Evolutionary conservation across 148 eudicot species (phyloP), one percentile per base, ranked within the genome.

Genomic region (Chenopodium album): DNA sequence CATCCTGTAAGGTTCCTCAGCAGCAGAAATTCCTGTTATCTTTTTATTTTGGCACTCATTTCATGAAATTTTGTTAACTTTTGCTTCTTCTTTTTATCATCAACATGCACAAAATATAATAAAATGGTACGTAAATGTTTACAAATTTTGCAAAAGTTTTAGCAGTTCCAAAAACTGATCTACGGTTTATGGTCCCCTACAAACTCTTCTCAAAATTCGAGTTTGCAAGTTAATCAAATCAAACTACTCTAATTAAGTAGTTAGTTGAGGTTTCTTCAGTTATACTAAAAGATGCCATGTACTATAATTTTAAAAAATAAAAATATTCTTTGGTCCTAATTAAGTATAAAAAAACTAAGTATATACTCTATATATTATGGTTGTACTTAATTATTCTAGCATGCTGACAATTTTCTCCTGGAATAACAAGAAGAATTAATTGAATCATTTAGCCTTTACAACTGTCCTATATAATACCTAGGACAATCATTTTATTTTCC

Each of bases 1-100:
- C 80, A 67, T 78, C 22, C 73, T 78, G 80, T 67, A 78, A 78
- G 80, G 80, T 41, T 78, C 80, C 59, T n/a, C 59, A 46, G 73
- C 63, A 28, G 2, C 41, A 31, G 20, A 28, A 78, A 78, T 28
- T 62, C 52, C 29, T 60, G 59, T 7, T 7, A 19, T 44, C 31
- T 14, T 52, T 28, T 47, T 73, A 0, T 29, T 75, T 26, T 52
- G 78, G 78, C 78, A 41, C 34, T 59, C 68, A 79, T 71, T 79
- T 71, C 56, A 59, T 32, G 69, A 46, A 37, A 71, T 20, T 56
- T 23, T 28, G 26, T 56, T 60, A 9, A 34, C 69, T 60, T 80
- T 71, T n/a, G 1, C 79, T 41, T 3, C 34, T 63, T 2, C 34
- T 71, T 71, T 37, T 7, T 46, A 44, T 71, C 75, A 71, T 7